These are phyloP conservation scores for Heimioporus sp. DNA, from an alignment of 768 basidiomycete species.

Conservation along the genomic window DNA sequence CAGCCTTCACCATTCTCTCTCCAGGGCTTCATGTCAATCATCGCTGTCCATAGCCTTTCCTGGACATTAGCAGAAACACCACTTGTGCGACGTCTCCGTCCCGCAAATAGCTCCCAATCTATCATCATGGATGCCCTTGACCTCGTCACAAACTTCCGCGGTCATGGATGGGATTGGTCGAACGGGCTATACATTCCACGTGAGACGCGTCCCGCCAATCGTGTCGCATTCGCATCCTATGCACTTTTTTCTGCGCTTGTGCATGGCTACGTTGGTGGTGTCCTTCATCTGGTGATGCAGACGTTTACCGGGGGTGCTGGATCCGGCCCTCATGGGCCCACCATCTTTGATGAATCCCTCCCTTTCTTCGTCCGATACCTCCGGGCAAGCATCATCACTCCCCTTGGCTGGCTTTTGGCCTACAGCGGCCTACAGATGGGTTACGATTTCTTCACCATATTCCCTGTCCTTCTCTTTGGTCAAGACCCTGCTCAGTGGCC, in stretches of 20 bases:
- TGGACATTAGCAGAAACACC: conserved; percentile 14
- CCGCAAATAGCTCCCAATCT: background rate
- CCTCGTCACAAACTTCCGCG: conserved; percentile 54
- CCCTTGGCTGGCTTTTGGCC: conserved; percentile 42
- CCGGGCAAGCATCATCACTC: conserved; percentile 43
- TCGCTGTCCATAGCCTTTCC: conserved; percentile 10
- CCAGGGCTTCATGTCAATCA: conserved; percentile 9
- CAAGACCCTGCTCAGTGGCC: conserved; percentile 1
- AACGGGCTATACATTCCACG: conserved; percentile 23
- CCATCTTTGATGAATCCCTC: conserved; percentile 32
- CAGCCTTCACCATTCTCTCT: background rate
- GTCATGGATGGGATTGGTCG: conserved; percentile 61
- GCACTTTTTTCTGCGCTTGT: conserved; percentile 33
- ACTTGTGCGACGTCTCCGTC: conserved; percentile 9
- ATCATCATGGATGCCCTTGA: conserved; percentile 43
- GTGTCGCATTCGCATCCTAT: conserved; percentile 33
- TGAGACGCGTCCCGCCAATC: conserved; percentile 42
- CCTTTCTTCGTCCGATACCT: conserved; percentile 24
- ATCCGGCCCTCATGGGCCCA: conserved; percentile 17
- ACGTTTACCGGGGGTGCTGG: conserved; percentile 38
- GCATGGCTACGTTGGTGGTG: conserved; percentile 41
- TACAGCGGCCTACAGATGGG: conserved; percentile 41
- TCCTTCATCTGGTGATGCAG: conserved; percentile 47
- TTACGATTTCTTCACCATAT: background rate
- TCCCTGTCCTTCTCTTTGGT: background rate